phyloP scores from a whole-genome alignment of 345 rosid genomes.

The Acer negundo region DNA sequence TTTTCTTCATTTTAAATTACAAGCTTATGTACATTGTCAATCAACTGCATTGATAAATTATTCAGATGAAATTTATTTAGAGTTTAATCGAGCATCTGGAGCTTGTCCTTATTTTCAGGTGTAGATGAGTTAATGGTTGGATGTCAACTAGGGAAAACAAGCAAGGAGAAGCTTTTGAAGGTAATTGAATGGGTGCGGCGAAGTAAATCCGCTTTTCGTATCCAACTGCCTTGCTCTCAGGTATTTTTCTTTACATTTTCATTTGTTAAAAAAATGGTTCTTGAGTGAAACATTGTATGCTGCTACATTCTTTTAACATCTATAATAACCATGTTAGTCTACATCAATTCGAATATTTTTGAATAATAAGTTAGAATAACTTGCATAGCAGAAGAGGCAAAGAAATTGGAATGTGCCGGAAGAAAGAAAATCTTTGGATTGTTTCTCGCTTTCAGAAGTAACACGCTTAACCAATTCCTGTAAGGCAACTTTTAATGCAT shows the following conservation, averaged over 20 bases:
- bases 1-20: background rate
- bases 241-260: slow-evolving; percentile 18
- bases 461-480: slow-evolving; percentile 24
- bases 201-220: slow-evolving; percentile 27
- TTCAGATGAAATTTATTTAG: background rate
- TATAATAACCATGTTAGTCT: background rate
- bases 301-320: background rate
- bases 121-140: slow-evolving; percentile 33
- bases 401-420: slow-evolving; percentile 59
- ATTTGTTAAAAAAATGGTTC: background rate
- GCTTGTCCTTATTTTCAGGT: slow-evolving; percentile 25
- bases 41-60: background rate
- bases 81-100: background rate
- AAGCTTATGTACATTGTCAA: background rate
- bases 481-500: slow-evolving; percentile 42
- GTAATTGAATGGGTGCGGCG: slow-evolving; percentile 52
- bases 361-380: slow-evolving; percentile 8
- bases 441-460: slow-evolving; percentile 45
- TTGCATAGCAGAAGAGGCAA: slow-evolving; percentile 27
- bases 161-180: slow-evolving; percentile 43
- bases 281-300: background rate
- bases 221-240: slow-evolving; percentile 15
- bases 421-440: slow-evolving; percentile 33
- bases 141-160: slow-evolving; percentile 31
- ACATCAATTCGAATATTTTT: background rate